These are phyloP conservation scores for Globisporangium nodosum DNA, from an alignment of 352 stramenopile genomes.

Conservation along the genomic window DNA sequence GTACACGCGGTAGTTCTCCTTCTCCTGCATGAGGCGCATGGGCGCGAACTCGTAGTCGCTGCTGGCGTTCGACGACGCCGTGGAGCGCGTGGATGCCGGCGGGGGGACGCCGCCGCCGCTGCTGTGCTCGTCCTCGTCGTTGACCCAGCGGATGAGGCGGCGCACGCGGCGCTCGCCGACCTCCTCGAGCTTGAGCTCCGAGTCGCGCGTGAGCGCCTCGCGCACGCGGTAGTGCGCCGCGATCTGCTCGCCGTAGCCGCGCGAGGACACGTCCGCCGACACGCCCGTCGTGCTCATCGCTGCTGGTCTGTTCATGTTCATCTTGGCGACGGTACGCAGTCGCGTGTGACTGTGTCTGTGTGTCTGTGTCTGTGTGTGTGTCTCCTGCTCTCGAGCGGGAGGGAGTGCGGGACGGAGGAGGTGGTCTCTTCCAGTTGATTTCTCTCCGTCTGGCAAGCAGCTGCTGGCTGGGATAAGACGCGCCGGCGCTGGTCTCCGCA, in stretches of 20 bases:
- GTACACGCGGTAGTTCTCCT: constrained; percentile 76
- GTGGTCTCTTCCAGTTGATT: neutral
- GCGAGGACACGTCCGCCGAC: constrained; percentile 21
- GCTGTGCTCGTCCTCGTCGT: constrained; percentile 42
- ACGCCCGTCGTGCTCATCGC: constrained; percentile 23
- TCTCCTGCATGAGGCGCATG: constrained; percentile 48
- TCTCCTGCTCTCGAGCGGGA: neutral
- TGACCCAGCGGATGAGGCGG: constrained; percentile 59
- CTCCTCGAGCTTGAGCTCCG: constrained; percentile 32
- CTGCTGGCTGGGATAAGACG: neutral
- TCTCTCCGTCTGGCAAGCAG: no score
- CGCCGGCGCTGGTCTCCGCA: neutral
- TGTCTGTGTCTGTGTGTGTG: neutral
- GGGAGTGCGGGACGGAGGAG: neutral
- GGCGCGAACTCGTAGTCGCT: constrained; percentile 4
- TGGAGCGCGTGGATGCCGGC: constrained; percentile 18
- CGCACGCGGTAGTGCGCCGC: constrained; percentile 53
- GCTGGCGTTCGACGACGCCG: constrained; percentile 14
- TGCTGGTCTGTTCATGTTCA: constrained; percentile 15
- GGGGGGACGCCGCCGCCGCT: constrained; percentile 12
- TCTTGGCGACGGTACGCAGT: neutral
- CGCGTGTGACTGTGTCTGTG: neutral
- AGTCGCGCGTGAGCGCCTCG: constrained; percentile 33
- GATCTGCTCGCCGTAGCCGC: constrained; percentile 51
- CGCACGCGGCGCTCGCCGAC: constrained; percentile 47